Evolutionary conservation across 345 rosid species (phyloP).

Genomic region (Salix caprea): DNA sequence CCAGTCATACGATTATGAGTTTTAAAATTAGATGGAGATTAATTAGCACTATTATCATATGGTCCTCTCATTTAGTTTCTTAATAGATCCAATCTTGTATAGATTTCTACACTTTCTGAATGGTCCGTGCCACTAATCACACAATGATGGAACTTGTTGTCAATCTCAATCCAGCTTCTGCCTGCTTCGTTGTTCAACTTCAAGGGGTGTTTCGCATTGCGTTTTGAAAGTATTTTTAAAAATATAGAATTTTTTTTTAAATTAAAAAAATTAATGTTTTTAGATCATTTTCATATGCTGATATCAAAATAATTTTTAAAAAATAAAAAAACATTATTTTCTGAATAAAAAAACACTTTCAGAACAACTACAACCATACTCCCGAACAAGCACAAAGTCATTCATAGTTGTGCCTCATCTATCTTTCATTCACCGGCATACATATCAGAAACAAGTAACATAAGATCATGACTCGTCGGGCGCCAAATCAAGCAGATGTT

Average conservation of each 20-base stretch:
- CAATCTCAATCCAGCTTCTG: constrained; percentile 35
- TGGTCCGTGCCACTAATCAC: constrained; percentile 28
- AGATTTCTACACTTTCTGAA: constrained; percentile 28
- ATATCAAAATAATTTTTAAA: too few species aligned
- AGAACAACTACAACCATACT: too few species aligned
- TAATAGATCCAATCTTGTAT: constrained; percentile 23
- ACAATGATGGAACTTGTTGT: constrained; percentile 24
- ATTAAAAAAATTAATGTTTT: too few species aligned
- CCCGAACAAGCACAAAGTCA: neutral
- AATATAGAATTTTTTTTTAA: too few species aligned
- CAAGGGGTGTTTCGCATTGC: neutral
- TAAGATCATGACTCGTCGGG: constrained; percentile 33
- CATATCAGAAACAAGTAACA: constrained; percentile 29
- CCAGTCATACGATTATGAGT: too few species aligned
- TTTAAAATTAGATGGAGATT: too few species aligned
- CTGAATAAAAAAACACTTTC: too few species aligned
- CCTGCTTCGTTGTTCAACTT: constrained; percentile 27
- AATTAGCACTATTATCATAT: too few species aligned
- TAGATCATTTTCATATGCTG: too few species aligned
- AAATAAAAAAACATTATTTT: too few species aligned
- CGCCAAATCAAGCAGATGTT: constrained; percentile 25
- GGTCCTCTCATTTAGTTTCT: too few species aligned
- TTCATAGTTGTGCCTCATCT: constrained; percentile 26
- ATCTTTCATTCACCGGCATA: constrained; percentile 22
- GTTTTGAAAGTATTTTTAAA: fast-evolving